These are phyloP conservation scores for Endogone sp. DNA, from an alignment of 192 early-diverging fungal genomes.

Conservation along the genomic window DNA sequence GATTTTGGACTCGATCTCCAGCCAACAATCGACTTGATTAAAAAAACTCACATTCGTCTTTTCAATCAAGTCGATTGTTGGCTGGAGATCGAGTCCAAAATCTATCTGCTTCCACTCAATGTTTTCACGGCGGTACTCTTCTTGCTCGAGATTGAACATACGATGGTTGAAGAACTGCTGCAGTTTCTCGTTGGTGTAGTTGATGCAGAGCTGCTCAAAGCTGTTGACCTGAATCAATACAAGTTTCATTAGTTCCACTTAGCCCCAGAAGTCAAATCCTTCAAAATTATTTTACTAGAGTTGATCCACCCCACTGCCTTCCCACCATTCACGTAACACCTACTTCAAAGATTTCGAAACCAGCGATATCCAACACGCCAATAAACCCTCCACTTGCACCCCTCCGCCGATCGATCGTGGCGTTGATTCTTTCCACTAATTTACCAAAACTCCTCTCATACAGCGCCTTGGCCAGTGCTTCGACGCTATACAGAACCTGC, in stretches of 20 bases:
- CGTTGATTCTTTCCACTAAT: constrained; percentile 87
- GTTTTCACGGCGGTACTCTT: constrained; percentile 93
- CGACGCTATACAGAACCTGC: constrained; percentile 85
- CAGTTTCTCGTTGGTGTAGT: constrained; percentile 98
- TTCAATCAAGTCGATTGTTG: constrained; percentile 98
- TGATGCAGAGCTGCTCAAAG: constrained; percentile 99
- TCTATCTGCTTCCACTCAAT: constrained; percentile 99
- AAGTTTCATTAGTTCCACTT: not conserved
- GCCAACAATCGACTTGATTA: too few species aligned
- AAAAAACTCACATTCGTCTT: constrained; percentile 76
- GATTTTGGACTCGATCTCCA: too few species aligned
- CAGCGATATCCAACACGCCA: constrained; percentile 98
- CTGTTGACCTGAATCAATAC: constrained; percentile 68
- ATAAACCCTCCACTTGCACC: constrained; percentile 82
- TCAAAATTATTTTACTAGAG: not conserved
- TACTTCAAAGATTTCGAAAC: constrained; percentile 98
- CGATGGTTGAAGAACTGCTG: constrained; percentile 99
- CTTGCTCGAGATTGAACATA: constrained; percentile 99
- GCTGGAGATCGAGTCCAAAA: constrained; percentile 96
- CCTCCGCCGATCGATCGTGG: constrained; percentile 54
- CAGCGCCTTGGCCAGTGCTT: constrained; percentile 85
- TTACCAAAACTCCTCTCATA: constrained; percentile 97
- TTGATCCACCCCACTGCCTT: not conserved
- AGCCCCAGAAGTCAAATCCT: not conserved
- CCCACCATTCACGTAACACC: constrained; percentile 1